Evolutionary conservation across 179 eudicot genomes (phyloP).

Genomic region (Beta macrorhiza): DNA sequence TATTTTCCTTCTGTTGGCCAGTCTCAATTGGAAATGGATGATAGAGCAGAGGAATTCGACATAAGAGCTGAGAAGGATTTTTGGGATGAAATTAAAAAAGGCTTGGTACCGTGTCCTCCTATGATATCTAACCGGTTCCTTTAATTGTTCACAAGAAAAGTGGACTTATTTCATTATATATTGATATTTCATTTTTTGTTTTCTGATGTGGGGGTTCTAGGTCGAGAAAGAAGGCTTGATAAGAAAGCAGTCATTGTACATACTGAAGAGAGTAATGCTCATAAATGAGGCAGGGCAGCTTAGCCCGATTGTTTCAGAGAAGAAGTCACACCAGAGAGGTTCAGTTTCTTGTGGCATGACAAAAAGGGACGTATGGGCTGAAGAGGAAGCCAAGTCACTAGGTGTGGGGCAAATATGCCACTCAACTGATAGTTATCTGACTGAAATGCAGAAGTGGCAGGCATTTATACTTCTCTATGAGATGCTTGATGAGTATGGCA

Average conservation of each 20-base stretch:
- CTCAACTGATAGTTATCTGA: conserved; percentile 38
- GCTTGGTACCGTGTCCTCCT: conserved; percentile 64
- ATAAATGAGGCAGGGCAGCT: conserved; percentile 40
- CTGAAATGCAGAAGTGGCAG: conserved; percentile 65
- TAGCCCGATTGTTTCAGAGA: conserved; percentile 41
- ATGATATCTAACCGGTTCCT: neutral
- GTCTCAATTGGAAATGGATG: conserved; percentile 36
- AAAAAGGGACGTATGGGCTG: conserved; percentile 84
- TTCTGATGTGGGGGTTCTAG: conserved; percentile 37
- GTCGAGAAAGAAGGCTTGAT: conserved; percentile 73
- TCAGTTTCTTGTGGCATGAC: conserved; percentile 48
- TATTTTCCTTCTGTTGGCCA: conserved; percentile 46
- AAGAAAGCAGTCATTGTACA: conserved; percentile 85
- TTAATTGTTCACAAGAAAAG: neutral
- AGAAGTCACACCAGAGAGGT: conserved; percentile 35
- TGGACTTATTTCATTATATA: neutral
- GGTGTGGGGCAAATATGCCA: conserved; percentile 61
- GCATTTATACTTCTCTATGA: conserved; percentile 90
- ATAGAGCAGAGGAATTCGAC: conserved; percentile 57
- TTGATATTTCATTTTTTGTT: neutral
- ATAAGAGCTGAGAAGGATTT: conserved; percentile 65
- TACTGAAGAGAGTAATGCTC: conserved; percentile 54
- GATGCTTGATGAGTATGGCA: conserved; percentile 99
- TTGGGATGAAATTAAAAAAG: conserved; percentile 84
- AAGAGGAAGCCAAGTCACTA: conserved; percentile 82